A percentile compares a stretch with the other conserved stretches of the same genome.
Evolutionary conservation across 1,284 basidiomycete species (phyloP).

Genomic region (Microbotryomycetes sp.): DNA sequence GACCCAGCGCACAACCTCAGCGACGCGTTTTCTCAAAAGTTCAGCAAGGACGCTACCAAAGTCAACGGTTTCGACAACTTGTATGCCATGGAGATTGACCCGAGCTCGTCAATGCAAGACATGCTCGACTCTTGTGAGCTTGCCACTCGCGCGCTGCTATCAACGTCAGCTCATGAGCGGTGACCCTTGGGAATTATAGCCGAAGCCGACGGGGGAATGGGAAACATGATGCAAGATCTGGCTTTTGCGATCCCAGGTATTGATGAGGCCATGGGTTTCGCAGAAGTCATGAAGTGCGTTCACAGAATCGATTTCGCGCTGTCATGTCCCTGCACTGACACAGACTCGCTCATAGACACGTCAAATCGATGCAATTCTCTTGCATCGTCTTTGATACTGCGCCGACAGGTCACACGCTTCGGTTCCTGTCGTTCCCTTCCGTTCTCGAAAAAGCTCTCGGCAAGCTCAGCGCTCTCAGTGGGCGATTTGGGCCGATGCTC

Average conservation of each 20-base stretch:
- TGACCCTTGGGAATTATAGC: conserved; percentile 46
- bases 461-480: conserved; percentile 84
- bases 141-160: not conserved
- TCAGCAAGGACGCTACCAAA: conserved; percentile 98
- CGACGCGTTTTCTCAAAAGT: conserved; percentile 98
- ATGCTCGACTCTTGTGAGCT: conserved; percentile 92
- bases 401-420: conserved; percentile 94
- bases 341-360: conserved; percentile 57
- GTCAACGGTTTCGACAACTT: conserved; percentile 98
- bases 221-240: conserved; percentile 98
- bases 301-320: not conserved
- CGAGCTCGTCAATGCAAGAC: conserved; percentile 91
- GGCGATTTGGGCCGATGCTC: conserved; percentile 94
- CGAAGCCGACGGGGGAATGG: conserved; percentile 83
- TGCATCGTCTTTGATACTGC: conserved; percentile 99
- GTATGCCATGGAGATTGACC: conserved; percentile 99
- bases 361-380: conserved; percentile 99
- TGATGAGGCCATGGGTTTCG: conserved; percentile 99
- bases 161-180: not conserved
- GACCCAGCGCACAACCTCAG: conserved; percentile 98
- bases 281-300: conserved; percentile 97
- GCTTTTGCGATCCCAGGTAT: conserved; percentile 99
- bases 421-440: conserved; percentile 95
- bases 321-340: not conserved
- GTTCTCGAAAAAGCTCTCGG: conserved; percentile 96